Base-by-base conservation (phyloP, 352 stramenopile genomes). In the Plasmopara viticola region DNA sequence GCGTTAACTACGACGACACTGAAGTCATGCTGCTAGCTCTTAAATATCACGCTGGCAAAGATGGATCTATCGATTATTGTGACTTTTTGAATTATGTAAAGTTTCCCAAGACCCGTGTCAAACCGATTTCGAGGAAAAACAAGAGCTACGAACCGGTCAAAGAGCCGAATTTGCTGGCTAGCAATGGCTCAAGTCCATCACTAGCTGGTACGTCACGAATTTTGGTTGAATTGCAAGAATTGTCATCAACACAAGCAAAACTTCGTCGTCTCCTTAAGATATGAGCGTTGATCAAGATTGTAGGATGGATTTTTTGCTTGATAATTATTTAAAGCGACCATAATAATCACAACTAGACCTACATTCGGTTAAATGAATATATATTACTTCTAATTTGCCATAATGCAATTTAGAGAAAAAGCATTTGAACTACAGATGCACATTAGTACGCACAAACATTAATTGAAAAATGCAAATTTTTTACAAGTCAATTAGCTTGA, bases 11-110 rank as follows among this genome's bases (percentile, higher is more conserved):
- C 20, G 70, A 53, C 6, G 68, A 80, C 9, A 34, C 49, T 8
- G 75, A 90, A 29, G 66, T 35, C 10, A 66, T 68, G 51, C 34
- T 88, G 41, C 45, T 89, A 10, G 41, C 47, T 9, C 41, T 86
- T 29, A 74, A 70, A 17, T 87, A 89, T 49, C 72, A 77, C 44
- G 51, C 52, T 10, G 75, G 72, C 35, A 63, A 64, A 41, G 74
- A 84, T 44, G 76, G 66, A 5, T 79, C 61, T 53, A 73, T 89
- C 33, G 70, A 87, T 62, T 87, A 87, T 42, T 61, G 17, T 42
- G 20, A 25, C 1, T 25, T 25, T 25, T 25, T 25, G 20, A 3
- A 25, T 25, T 25, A 3, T 25, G 20, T 25, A 3, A 25, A 25
- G 20, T 25, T 25, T 25, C 3, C 48, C 17, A 18, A 35, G 5